phyloP scores from a whole-genome alignment of 176 grass and related monocot genomes.

The Zea mays region DNA sequence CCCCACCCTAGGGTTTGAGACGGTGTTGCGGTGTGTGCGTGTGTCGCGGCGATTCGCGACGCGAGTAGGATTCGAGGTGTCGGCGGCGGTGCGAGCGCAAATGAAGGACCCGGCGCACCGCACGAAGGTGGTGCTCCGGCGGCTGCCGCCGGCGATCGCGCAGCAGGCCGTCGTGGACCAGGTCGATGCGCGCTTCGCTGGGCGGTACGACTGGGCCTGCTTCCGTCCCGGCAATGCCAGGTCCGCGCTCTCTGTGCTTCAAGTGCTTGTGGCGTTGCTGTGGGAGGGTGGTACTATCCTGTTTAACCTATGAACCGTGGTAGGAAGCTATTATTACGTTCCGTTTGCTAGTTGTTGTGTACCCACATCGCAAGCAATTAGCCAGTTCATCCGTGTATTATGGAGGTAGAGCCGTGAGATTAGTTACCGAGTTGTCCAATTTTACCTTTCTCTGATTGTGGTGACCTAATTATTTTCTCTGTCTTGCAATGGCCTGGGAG shows the following conservation, averaged over 20 bases:
- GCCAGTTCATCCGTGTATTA: not conserved
- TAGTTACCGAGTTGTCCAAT: slow-evolving; percentile 10
- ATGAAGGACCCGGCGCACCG: slow-evolving; percentile 84
- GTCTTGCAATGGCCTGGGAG: not conserved
- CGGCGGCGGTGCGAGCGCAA: slow-evolving; percentile 39
- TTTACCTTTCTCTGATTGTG: slow-evolving; percentile 4
- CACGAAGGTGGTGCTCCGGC: slow-evolving; percentile 89
- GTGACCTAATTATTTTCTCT: not conserved
- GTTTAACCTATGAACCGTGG: slow-evolving; percentile 12
- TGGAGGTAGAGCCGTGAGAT: not conserved
- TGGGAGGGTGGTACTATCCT: not conserved
- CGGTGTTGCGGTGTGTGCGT: slow-evolving; percentile 1
- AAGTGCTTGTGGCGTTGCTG: not conserved
- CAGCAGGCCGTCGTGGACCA: slow-evolving; percentile 79
- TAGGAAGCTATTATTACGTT: not conserved
- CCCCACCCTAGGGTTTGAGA: slow-evolving; percentile 47
- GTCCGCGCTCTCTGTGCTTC: slow-evolving; percentile 29
- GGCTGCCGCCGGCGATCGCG: slow-evolving; percentile 75
- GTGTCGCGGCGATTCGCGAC: not conserved
- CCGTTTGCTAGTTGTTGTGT: slow-evolving; percentile 13
- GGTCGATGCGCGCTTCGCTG: slow-evolving; percentile 86
- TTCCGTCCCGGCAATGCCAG: slow-evolving; percentile 86
- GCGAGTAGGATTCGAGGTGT: not conserved
- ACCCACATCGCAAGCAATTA: not conserved
- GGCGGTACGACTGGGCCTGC: slow-evolving; percentile 77